Base-by-base conservation (phyloP, 441 rosid genomes). In the Pelargonium citronellum region DNA sequence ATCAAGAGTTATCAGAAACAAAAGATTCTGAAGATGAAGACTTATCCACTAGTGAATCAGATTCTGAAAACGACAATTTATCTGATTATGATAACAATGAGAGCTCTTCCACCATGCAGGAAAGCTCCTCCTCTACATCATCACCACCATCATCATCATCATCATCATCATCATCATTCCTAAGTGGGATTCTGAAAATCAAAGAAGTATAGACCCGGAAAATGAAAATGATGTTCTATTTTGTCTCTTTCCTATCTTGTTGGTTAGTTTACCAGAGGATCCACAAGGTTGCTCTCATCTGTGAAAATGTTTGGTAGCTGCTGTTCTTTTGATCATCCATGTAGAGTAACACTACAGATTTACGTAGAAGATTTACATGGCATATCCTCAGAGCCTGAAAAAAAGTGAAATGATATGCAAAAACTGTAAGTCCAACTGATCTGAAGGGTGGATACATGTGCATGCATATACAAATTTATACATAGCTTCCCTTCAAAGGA, bases 21-120 rank as follows among this genome's bases (percentile, higher is more conserved):
- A 82, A 71, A 72, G 81, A 75, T 62, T 58, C 51, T 9, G 74
- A 71, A 71, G 71, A 69, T 39, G 81, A 71, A 37, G 51, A 71
- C 77, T 69, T 77, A 37, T 73, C 78, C 53, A 15, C 13, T 16
- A 67, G 57, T 47, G 87, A 77, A 79, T 74, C 83, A 27, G 84
- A 81, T 83, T 77, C 83, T 51, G 67, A 72, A 49, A 71, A 73
- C 30, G 71, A 67, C 58, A 64, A 13, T 53, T 10, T 39, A 22
- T 70, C 71, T 55, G 69, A 67, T 67, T 58, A 49, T 58, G 72
- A 74, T 44, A 24, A 64, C 15, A 65, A 71, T 69, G 79, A 30
- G 6, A 30, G 4, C 37, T 30, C 37, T 30, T 30, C 37, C 37
- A 27, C 30, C 30, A 27, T 27, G 30, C 30, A 27, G 30, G 30